phyloP scores from a whole-genome alignment of 2,329 filamentous ascomycete species.

The Calycina marina region DNA sequence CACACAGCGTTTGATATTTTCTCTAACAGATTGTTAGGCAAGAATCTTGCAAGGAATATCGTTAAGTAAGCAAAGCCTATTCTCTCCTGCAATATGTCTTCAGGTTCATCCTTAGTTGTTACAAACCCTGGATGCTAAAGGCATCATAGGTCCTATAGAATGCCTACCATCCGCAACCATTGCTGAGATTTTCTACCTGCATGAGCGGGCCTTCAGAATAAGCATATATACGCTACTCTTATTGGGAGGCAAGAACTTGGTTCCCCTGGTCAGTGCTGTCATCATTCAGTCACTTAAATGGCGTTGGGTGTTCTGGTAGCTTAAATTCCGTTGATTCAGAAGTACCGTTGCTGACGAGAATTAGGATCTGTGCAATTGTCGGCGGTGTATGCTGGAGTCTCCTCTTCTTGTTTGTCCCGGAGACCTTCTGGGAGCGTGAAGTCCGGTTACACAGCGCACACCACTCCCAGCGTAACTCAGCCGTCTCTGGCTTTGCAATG shows the following conservation, averaged over 20 bases:
- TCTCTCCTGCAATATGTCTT: no score
- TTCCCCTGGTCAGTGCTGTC: constrained; percentile 74
- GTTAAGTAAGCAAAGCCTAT: constrained; percentile 42
- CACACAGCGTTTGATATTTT: no score
- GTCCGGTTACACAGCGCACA: constrained; percentile 30
- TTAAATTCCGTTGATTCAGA: no score
- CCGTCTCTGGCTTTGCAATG: constrained; percentile 9
- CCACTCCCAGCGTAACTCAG: constrained; percentile 8
- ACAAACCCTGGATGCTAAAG: background rate
- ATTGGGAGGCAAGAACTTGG: constrained; percentile 79
- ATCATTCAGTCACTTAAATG: constrained; percentile 67
- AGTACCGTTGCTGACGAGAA: no score
- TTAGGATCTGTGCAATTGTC: constrained; percentile 67
- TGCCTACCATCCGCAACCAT: constrained; percentile 88
- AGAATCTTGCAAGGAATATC: constrained; percentile 79
- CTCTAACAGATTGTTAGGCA: no score
- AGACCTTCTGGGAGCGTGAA: constrained; percentile 89
- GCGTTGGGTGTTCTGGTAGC: constrained; percentile 83
- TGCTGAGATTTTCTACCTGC: constrained; percentile 90
- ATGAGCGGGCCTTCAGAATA: constrained; percentile 83
- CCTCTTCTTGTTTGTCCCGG: constrained; percentile 81
- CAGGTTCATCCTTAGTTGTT: no score
- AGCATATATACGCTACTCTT: constrained; percentile 86
- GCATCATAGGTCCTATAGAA: constrained; percentile 51
- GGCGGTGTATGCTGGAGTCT: constrained; percentile 55